These are phyloP conservation scores for Samsoniella hepiali DNA, from an alignment of 2,329 filamentous ascomycete genomes.

Conservation along the genomic window DNA sequence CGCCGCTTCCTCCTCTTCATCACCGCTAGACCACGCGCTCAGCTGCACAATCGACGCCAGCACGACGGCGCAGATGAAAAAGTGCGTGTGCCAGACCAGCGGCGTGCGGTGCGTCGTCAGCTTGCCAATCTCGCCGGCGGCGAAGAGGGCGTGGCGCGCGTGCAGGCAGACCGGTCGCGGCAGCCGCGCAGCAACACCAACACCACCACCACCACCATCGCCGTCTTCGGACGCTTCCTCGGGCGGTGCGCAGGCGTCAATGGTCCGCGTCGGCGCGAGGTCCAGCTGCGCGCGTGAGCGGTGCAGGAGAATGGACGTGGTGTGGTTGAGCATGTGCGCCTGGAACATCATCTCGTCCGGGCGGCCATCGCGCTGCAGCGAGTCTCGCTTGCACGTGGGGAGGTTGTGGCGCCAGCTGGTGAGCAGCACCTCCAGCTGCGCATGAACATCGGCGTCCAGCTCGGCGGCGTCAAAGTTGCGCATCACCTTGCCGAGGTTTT, in stretches of 20 bases:
- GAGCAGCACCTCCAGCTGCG: slow-evolving; percentile 6
- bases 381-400: slow-evolving; percentile 5
- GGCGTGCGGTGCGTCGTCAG: slow-evolving; percentile 12
- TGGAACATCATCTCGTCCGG: slow-evolving; percentile 16
- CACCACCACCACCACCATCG: no score
- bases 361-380: slow-evolving; percentile 3
- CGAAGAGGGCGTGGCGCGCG: neutral
- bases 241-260: slow-evolving; percentile 6
- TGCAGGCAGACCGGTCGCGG: neutral
- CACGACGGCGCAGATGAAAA: slow-evolving; percentile 13
- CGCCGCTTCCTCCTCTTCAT: neutral
- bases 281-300: neutral
- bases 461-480: neutral
- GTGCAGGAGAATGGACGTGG: slow-evolving; percentile 10
- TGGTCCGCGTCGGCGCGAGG: neutral
- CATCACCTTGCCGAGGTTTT: slow-evolving; percentile 8
- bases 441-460: neutral
- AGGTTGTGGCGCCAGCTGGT: slow-evolving; percentile 10
- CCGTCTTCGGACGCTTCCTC: neutral
- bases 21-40: neutral
- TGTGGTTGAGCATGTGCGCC: slow-evolving; percentile 13
- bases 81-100: slow-evolving; percentile 5
- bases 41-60: slow-evolving; percentile 12
- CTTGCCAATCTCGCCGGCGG: slow-evolving; percentile 9
- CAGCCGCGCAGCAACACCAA: no score